A percentile compares a stretch with the other conserved stretches of the same genome.
These are phyloP conservation scores for Exophiala oligosperma DNA, from an alignment of 2,329 filamentous ascomycete species.

Conservation along the genomic window DNA sequence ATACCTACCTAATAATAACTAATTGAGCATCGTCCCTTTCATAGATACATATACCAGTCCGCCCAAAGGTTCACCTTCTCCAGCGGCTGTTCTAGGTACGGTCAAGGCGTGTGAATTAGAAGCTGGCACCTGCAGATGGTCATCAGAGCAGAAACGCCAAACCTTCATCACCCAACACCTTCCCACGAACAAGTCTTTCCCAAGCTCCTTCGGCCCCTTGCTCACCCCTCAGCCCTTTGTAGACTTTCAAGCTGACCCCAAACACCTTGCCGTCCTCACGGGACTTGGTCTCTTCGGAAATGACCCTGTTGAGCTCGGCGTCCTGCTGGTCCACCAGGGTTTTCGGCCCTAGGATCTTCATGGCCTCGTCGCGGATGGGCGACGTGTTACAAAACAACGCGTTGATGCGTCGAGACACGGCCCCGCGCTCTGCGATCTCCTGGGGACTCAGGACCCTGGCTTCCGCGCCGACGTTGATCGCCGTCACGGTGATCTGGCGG, in stretches of 20 bases:
- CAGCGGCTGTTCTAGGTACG: too few relatives aligned
- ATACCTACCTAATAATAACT: too few relatives aligned
- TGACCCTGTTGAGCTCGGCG: slow-evolving; percentile 3
- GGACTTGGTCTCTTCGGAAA: not conserved
- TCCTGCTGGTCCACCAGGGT: not conserved
- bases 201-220: slow-evolving; percentile 10
- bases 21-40: too few relatives aligned
- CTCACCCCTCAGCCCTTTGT: slow-evolving; percentile 4
- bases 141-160: slow-evolving; percentile 5
- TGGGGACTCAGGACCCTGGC: slow-evolving; percentile 3
- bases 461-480: slow-evolving; percentile 4
- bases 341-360: slow-evolving; percentile 1
- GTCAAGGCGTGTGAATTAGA: too few relatives aligned
- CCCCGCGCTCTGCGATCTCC: slow-evolving; percentile 1
- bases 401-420: not conserved
- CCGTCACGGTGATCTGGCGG: not conserved
- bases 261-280: not conserved
- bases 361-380: not conserved
- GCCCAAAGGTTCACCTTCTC: too few relatives aligned
- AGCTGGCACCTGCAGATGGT: too few relatives aligned
- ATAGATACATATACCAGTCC: too few relatives aligned
- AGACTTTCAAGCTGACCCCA: slow-evolving; percentile 3
- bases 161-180: slow-evolving; percentile 7
- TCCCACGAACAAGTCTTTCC: slow-evolving; percentile 4
- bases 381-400: slow-evolving; percentile 7